These are phyloP conservation scores for Papiliotrema terrestris DNA, from an alignment of 1,284 basidiomycete genomes.

Conservation along the genomic window DNA sequence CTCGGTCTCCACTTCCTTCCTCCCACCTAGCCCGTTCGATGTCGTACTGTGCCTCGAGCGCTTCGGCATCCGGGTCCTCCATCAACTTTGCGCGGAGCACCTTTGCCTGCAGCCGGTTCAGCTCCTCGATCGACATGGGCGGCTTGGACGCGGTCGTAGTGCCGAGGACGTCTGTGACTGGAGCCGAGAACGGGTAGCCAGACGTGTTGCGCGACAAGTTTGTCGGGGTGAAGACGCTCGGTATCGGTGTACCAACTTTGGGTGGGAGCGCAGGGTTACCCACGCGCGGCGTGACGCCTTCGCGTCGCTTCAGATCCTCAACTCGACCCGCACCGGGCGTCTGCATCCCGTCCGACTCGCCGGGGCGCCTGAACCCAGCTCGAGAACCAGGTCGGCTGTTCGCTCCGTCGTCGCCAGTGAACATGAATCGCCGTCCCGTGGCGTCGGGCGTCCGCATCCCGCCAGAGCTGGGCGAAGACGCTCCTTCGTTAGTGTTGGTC, in stretches of 20 bases:
- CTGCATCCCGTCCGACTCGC: constrained; percentile 55
- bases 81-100: constrained; percentile 87
- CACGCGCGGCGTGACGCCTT: constrained; percentile 16
- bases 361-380: constrained; percentile 74
- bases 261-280: constrained; percentile 9
- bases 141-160: constrained; percentile 36
- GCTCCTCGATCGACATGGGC: constrained; percentile 54
- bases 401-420: constrained; percentile 30
- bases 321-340: constrained; percentile 35
- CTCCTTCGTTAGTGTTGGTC: constrained; percentile 39
- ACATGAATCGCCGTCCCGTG: constrained; percentile 50
- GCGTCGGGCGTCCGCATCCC: constrained; percentile 48
- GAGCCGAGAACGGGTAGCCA: constrained; percentile 22
- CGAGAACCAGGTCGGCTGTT: constrained; percentile 59
- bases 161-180: not conserved
- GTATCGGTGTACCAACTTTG: constrained; percentile 66
- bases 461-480: constrained; percentile 60
- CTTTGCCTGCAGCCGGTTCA: constrained; percentile 91
- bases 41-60: constrained; percentile 81
- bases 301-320: constrained; percentile 35
- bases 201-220: constrained; percentile 31
- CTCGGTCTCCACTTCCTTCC: constrained; percentile 33
- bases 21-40: constrained; percentile 55
- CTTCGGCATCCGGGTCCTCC: constrained; percentile 64
- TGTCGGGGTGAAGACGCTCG: constrained; percentile 79